Conservation (phyloP, 768 basidiomycete genomes). For the Tephrocybe sp. region DNA sequence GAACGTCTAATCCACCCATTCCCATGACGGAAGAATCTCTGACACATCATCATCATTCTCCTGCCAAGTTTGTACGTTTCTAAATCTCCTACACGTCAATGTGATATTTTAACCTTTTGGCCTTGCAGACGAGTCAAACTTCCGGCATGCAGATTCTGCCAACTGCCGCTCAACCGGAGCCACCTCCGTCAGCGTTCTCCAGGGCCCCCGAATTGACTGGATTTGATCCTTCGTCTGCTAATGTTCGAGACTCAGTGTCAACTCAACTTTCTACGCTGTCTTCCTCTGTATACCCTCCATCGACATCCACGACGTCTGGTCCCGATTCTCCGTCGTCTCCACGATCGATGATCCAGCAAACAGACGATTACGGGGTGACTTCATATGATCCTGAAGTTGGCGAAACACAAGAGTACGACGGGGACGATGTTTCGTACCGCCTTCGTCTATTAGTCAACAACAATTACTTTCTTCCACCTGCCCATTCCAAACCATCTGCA, state of each 20-base stretch:
- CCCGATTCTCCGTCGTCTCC: constrained; percentile 69
- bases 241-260: constrained; percentile 56
- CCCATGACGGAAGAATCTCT: constrained; percentile 4
- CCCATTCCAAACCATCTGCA: constrained; percentile 78
- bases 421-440: constrained; percentile 84
- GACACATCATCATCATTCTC: constrained; percentile 20
- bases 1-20: constrained; percentile 1
- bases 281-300: constrained; percentile 77
- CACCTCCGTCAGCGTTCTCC: constrained; percentile 48
- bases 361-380: constrained; percentile 42
- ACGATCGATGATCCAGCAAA: constrained; percentile 49
- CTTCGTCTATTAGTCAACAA: constrained; percentile 83
- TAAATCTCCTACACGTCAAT: constrained; percentile 6
- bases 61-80: constrained; percentile 36
- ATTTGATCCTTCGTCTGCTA: constrained; percentile 27
- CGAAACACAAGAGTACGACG: constrained; percentile 52
- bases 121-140: constrained; percentile 17
- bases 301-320: constrained; percentile 62
- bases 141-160: constrained; percentile 21
- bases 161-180: constrained; percentile 25
- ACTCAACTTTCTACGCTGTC: constrained; percentile 69
- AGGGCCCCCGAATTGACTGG: constrained; percentile 46
- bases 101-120: constrained; percentile 7
- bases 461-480: constrained; percentile 86
- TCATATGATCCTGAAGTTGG: constrained; percentile 49